Conservation (phyloP, 78 protist species). For the Cavenderia fasciculata region DNA sequence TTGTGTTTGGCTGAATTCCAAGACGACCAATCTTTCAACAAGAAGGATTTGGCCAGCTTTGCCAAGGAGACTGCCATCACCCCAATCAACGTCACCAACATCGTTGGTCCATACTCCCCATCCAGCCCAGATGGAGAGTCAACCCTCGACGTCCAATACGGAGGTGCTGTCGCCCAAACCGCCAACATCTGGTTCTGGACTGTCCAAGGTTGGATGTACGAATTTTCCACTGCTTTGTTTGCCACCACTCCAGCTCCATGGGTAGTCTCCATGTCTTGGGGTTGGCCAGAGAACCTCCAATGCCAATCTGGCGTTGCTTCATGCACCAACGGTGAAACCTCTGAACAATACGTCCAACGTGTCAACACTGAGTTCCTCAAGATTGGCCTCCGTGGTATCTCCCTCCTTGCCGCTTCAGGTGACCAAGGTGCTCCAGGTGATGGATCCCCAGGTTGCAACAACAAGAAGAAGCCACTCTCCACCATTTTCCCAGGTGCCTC, state of each 20-base stretch:
- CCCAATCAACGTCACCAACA: slow-evolving; percentile 10
- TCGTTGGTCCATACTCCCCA: slow-evolving; percentile 40
- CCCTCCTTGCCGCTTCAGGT: slow-evolving; percentile 69
- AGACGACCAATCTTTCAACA: slow-evolving; percentile 54
- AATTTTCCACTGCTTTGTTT: slow-evolving; percentile 25
- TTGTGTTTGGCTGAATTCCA: slow-evolving; percentile 63
- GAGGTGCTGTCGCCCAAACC: slow-evolving; percentile 27
- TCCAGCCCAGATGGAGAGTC: slow-evolving; percentile 55
- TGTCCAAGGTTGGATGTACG: slow-evolving; percentile 66
- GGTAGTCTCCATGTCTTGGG: slow-evolving; percentile 64
- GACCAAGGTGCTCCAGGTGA: slow-evolving; percentile 81
- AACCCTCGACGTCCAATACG: slow-evolving; percentile 75
- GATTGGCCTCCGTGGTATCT: slow-evolving; percentile 59
- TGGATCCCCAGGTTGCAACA: not conserved
- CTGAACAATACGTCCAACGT: slow-evolving; percentile 28
- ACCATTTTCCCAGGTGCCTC: slow-evolving; percentile 53
- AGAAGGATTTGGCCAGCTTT: slow-evolving; percentile 26
- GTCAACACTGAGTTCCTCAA: slow-evolving; percentile 69
- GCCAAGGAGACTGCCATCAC: slow-evolving; percentile 48
- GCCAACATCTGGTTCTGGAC: slow-evolving; percentile 37
- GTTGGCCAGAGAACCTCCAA: slow-evolving; percentile 61
- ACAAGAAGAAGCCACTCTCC: slow-evolving; percentile 27
- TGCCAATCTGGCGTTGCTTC: slow-evolving; percentile 9
- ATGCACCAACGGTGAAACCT: slow-evolving; percentile 23
- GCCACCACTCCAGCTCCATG: slow-evolving; percentile 23